Evolutionary conservation across 2,329 filamentous ascomycete species (phyloP), one percentile per base, ranked within the genome.

Genomic region (Fusarium subtropicale): DNA sequence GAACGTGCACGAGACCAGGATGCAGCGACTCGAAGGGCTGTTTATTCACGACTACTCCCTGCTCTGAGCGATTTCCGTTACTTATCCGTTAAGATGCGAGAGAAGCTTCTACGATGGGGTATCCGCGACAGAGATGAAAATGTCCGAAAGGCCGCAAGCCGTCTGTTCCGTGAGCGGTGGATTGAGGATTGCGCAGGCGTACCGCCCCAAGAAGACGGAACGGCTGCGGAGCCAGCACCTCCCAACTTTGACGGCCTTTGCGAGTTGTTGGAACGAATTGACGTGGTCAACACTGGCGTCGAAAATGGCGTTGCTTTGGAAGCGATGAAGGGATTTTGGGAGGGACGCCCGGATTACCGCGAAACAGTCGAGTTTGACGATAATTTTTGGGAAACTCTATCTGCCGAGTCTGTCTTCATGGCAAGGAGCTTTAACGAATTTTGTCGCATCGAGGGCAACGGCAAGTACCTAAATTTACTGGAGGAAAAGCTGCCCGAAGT

Each of bases 401-500:
- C 90, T 2, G 91, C 94, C 3, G 94, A 98, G 77, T 92, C 93
- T 1, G 91, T 93, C 1, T 99, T 99, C 76, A 89, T 98, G 75
- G 92, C 91, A 1, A 89, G 96, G 58, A 97, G 92, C 57, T 97
- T 97, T 83, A 98, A 97, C 75, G 92, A 97, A 63, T 98, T 95
- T 76, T 97, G 94, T 78, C 90, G 91, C 1, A 87, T 84, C 22
- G 88, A 93, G 61, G 88, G 89, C 22, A 90, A 93, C 65, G 89
- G 90, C 26, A 93, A 92, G 72, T 91, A 92, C 70, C 89, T 94
- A 72, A 86, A 87, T 13, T 83, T 96, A 47, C 83, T 94, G 2
- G 96, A 98, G 73, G 94, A 97, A 76, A 98, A 97, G 80, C 89
- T 99, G 76, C 96, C 96, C 0, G 95, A 97, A 79, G 94, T 98